Percentiles rank a stretch among this genome's conserved stretches.
Conservation (phyloP, 2,329 filamentous ascomycete species). For the Microascus cirrosus region DNA sequence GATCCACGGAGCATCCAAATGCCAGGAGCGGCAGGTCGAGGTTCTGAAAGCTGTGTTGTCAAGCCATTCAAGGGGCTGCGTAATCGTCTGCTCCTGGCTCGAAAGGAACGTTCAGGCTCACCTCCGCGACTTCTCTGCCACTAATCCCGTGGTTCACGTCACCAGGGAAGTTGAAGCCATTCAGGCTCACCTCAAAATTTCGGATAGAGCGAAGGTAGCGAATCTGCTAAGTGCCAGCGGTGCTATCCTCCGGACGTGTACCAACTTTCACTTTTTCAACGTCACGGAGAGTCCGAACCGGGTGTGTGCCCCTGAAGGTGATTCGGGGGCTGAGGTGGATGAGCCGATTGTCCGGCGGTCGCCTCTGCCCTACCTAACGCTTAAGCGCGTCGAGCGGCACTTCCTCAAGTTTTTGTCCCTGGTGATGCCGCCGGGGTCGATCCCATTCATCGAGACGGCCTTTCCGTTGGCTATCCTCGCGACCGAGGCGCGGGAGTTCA, state of each 20-base stretch:
- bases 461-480: slow-evolving; percentile 54
- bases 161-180: slow-evolving; percentile 55
- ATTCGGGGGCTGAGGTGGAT: slow-evolving; percentile 6
- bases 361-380: slow-evolving; percentile 47
- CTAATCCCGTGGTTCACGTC: slow-evolving; percentile 61
- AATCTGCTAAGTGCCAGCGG: slow-evolving; percentile 47
- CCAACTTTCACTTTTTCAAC: slow-evolving; percentile 70
- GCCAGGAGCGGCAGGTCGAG: slow-evolving; percentile 51
- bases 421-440: slow-evolving; percentile 39
- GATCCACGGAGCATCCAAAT: slow-evolving; percentile 47
- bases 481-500: slow-evolving; percentile 50
- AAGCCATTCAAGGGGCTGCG: slow-evolving; percentile 45
- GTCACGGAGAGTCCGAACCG: slow-evolving; percentile 43
- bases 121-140: slow-evolving; percentile 49
- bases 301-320: slow-evolving; percentile 7
- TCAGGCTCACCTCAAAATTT: slow-evolving; percentile 47
- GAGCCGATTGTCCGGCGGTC: slow-evolving; percentile 20
- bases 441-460: slow-evolving; percentile 50
- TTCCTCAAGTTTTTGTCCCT: slow-evolving; percentile 59
- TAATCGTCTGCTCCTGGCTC: slow-evolving; percentile 65
- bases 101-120: slow-evolving; percentile 50
- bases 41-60: slow-evolving; percentile 49
- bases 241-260: slow-evolving; percentile 51
- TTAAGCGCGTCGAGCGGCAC: slow-evolving; percentile 58
- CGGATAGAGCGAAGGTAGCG: slow-evolving; percentile 41